Base-by-base conservation (phyloP, 768 basidiomycete genomes). In the Tulasnella sp. region DNA sequence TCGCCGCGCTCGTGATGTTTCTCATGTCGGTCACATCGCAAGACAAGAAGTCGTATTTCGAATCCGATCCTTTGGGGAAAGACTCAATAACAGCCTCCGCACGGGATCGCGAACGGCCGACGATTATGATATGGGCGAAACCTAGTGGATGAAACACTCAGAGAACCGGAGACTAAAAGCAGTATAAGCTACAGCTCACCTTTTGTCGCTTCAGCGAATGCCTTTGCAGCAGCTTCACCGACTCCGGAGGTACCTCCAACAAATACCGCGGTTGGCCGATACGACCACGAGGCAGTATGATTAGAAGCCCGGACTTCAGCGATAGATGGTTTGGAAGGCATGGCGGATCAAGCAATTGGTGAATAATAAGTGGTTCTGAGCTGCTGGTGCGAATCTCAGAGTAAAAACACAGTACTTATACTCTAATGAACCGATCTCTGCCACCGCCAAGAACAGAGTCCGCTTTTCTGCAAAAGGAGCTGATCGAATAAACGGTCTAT, bases 31-130 rank as follows among this genome's bases (percentile, higher is more conserved):
- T 62, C 32, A 73, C 77, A 47, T 79, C 77, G 74, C 78, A 79
- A 42, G 69, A 26, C 0, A 79, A 72, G 42, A 79, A 79, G 68
- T 79, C 79, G 75, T 78, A 82, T 32, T 73, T 76, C 63, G 73
- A 75, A 19, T 22, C 39, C 4, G 22, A 12, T 1, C 73, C 62
- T 64, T 73, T 65, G 9, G 73, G 75, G 32, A 77, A 42, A 5
- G 75, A 26, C 1, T 74, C 42, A 35, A 77, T 73, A 44, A 77
- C 73, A 12, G 68, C 37, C 16, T 76, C 73, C 14, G 76, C 77
- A 65, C 72, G 70, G 17, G 47, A 47, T 36, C 75, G 41, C 42
- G 72, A 76, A 19, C 76, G 71, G 12, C 76, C 77, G 32, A 71
- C 47, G 41, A 77, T 74, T 29, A 76, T 42, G 52, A 77, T 75